phyloP scores from a whole-genome alignment of 768 basidiomycete species.

The Gloeophyllum trabeum region DNA sequence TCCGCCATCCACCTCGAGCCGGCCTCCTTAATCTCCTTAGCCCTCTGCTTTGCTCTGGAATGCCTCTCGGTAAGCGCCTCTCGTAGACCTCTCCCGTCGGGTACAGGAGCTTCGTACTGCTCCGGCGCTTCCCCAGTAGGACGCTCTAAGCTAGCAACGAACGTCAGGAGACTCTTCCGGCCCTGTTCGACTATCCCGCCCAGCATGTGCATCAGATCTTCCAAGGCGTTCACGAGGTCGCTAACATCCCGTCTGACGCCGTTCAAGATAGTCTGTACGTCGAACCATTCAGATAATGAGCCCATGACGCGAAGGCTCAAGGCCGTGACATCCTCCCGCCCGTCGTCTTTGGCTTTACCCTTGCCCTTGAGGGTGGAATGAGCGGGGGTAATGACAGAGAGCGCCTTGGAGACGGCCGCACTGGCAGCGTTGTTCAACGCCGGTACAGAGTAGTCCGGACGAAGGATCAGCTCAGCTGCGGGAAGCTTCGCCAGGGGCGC shows the following conservation, averaged over 20 bases:
- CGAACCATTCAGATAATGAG: constrained; percentile 15
- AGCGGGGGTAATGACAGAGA: neutral
- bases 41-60: too few species aligned
- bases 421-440: neutral
- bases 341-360: constrained; percentile 9
- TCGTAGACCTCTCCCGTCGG: too few species aligned
- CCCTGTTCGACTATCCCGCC: too few species aligned
- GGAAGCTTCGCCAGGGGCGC: neutral
- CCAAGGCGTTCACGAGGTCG: constrained; percentile 17
- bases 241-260: constrained; percentile 9
- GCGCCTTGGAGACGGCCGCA: neutral
- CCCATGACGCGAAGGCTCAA: constrained; percentile 13
- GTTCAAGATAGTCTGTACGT: constrained; percentile 7
- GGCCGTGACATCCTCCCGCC: constrained; percentile 5
- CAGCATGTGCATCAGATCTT: constrained; percentile 13
- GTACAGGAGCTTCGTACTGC: too few species aligned
- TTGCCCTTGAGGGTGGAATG: constrained; percentile 7
- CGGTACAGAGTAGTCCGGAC: neutral
- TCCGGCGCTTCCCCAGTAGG: too few species aligned
- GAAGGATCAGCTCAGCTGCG: neutral
- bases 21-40: too few species aligned
- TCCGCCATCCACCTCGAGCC: too few species aligned
- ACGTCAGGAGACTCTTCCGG: too few species aligned
- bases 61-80: too few species aligned
- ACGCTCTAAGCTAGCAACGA: too few species aligned